Evolutionary conservation across 2,329 filamentous ascomycete species (phyloP).

Genomic region (Aureobasidium sp.): DNA sequence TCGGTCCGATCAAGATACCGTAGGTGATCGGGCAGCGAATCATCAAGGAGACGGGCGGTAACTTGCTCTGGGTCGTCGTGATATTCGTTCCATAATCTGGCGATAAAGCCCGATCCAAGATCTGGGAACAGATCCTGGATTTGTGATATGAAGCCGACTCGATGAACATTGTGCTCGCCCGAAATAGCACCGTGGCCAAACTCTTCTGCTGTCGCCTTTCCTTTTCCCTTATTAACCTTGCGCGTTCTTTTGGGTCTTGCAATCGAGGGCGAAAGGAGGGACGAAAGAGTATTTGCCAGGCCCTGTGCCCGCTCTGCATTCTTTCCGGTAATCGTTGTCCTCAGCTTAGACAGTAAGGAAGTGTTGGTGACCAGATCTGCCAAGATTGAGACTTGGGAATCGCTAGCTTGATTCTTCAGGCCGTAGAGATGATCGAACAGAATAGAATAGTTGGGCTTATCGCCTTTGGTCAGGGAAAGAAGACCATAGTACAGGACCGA

Average conservation of each 20-base stretch:
- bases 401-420: slow-evolving; percentile 62
- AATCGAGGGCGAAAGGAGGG: slow-evolving; percentile 47
- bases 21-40: slow-evolving; percentile 63
- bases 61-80: slow-evolving; percentile 68
- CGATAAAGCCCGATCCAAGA: slow-evolving; percentile 72
- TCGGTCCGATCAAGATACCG: slow-evolving; percentile 55
- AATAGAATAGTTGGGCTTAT: slow-evolving; percentile 62
- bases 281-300: slow-evolving; percentile 52
- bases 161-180: slow-evolving; percentile 62
- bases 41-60: slow-evolving; percentile 72
- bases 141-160: slow-evolving; percentile 75
- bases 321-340: slow-evolving; percentile 44
- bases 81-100: slow-evolving; percentile 73
- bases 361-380: slow-evolving; percentile 75
- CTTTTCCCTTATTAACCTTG: slow-evolving; percentile 61
- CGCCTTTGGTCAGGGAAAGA: slow-evolving; percentile 57
- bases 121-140: slow-evolving; percentile 92
- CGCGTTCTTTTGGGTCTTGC: slow-evolving; percentile 45
- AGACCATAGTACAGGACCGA: slow-evolving; percentile 70
- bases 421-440: slow-evolving; percentile 78
- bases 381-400: slow-evolving; percentile 59
- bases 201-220: slow-evolving; percentile 26
- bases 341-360: slow-evolving; percentile 59
- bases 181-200: slow-evolving; percentile 28
- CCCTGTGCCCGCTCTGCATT: slow-evolving; percentile 51